Evolutionary conservation across 441 rosid species (phyloP), one percentile per base, ranked within the genome.

Genomic region (Euphorbia corollata): DNA sequence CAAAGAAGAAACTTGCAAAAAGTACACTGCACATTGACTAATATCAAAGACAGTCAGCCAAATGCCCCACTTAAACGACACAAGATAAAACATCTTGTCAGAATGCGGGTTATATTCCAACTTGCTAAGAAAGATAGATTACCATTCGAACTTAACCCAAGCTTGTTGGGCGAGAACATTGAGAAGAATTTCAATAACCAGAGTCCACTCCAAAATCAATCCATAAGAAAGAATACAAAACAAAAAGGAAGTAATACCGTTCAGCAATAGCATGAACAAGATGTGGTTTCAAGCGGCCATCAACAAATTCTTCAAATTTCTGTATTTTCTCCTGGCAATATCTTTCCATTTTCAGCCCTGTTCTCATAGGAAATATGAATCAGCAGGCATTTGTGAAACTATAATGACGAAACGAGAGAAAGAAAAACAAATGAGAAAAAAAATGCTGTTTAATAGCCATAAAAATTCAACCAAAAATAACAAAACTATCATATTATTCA

Each of bases 231-330:
- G n/a, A 15, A 22, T 6, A 13, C 5, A 38, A 8, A 36, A 22
- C 2, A 19, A 61, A 56, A 41, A 23, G 24, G 19, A 62, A 13
- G 51, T 0, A 63, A 61, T 79, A 87, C 92, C 96, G 61, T 63
- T 87, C 80, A 24, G 78, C 79, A 69, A 84, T 80, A 57, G 92
- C 84, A 13, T 65, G 84, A 67, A 87, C 86, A 73, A 90, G 90
- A 75, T 87, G 87, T 38, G 94, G 96, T 69, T 92, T 92, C 73
- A 92, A 75, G 59, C 87, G 85, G 51, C 81, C 73, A 75, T 90
- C 94, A n/a, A 92, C 82, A 51, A 90, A 87, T 68, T 90, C 92
- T 82, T 92, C 98, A 62, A 85, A 85, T 64, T 78, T 85, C 69
- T 78, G 85, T 56, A 87, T 68, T 70, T 92, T 88, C 59, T 79